These are phyloP conservation scores for Phytopythium kandeliae DNA, from an alignment of 352 stramenopile genomes.

Conservation along the genomic window DNA sequence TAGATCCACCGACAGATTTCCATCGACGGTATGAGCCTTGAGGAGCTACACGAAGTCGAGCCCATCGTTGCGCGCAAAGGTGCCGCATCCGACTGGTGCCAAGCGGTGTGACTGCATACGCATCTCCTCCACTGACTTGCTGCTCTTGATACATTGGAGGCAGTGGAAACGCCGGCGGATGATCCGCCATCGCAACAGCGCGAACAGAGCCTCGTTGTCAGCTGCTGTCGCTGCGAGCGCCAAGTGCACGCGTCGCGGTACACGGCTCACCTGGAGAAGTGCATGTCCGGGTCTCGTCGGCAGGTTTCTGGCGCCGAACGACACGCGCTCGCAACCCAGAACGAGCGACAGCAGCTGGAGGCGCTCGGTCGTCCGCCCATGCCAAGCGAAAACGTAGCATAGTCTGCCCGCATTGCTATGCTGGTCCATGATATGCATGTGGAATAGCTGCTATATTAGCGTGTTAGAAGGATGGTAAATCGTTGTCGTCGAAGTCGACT, in stretches of 20 bases:
- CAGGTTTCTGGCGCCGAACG: constrained; percentile 31
- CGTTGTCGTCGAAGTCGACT: constrained; percentile 54
- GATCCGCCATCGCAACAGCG: constrained; percentile 14
- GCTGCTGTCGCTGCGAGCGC: constrained; percentile 55
- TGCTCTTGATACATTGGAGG: too few relatives aligned
- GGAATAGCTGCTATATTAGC: background rate
- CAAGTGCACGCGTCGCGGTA: constrained; percentile 70
- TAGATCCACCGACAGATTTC: constrained; percentile 64
- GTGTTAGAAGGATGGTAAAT: constrained; percentile 43
- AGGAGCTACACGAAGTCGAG: constrained; percentile 68
- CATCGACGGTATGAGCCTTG: constrained; percentile 51
- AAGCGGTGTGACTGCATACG: too few relatives aligned
- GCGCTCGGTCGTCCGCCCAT: constrained; percentile 27
- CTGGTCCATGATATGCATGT: background rate
- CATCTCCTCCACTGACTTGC: too few relatives aligned
- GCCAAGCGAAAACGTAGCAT: constrained; percentile 11
- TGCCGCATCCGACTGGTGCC: background rate
- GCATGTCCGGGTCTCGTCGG: constrained; percentile 46
- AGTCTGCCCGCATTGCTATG: background rate
- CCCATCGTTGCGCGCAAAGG: constrained; percentile 27
- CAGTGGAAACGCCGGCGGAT: constrained; percentile 18
- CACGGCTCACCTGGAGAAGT: constrained; percentile 70
- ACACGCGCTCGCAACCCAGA: constrained; percentile 28
- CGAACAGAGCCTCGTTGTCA: constrained; percentile 53
- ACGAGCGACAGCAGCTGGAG: constrained; percentile 30